These are phyloP conservation scores for Senecio squalidus DNA, from an alignment of 140 eudicot species.

Conservation along the genomic window DNA sequence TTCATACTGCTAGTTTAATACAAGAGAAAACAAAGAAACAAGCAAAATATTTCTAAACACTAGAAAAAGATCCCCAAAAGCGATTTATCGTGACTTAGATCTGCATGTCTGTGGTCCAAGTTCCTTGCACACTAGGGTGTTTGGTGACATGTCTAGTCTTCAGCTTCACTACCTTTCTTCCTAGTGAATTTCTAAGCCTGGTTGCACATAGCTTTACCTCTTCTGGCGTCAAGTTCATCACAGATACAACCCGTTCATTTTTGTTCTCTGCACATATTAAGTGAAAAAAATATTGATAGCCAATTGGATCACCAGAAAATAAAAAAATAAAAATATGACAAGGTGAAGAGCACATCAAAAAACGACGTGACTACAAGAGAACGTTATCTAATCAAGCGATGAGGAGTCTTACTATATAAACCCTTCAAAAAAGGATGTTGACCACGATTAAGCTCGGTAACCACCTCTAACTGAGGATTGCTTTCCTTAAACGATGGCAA, in stretches of 20 bases:
- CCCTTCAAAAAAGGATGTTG: constrained; percentile 90
- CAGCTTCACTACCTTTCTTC: constrained; percentile 91
- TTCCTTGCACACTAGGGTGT: constrained; percentile 95
- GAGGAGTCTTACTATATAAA: constrained; percentile 56
- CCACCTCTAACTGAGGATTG: constrained; percentile 92
- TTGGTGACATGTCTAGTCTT: constrained; percentile 84
- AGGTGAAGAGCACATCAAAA: background rate
- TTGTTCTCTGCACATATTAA: constrained; percentile 49
- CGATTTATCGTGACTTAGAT: constrained; percentile 24
- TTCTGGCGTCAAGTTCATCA: constrained; percentile 68
- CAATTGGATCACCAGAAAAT: background rate
- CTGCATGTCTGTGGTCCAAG: constrained; percentile 74
- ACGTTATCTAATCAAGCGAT: background rate
- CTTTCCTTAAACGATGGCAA: constrained; percentile 65
- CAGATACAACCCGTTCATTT: constrained; percentile 83
- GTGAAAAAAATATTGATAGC: background rate
- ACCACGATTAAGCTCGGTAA: constrained; percentile 81
- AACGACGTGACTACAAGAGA: background rate
- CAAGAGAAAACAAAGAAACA: background rate
- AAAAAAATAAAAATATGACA: background rate
- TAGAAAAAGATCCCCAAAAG: background rate
- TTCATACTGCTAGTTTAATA: background rate
- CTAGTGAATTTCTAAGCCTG: constrained; percentile 74
- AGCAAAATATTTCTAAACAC: background rate
- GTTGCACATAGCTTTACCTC: constrained; percentile 68